These are phyloP conservation scores for Leptographium radiaticola DNA, from an alignment of 2,329 filamentous ascomycete species.

Conservation along the genomic window DNA sequence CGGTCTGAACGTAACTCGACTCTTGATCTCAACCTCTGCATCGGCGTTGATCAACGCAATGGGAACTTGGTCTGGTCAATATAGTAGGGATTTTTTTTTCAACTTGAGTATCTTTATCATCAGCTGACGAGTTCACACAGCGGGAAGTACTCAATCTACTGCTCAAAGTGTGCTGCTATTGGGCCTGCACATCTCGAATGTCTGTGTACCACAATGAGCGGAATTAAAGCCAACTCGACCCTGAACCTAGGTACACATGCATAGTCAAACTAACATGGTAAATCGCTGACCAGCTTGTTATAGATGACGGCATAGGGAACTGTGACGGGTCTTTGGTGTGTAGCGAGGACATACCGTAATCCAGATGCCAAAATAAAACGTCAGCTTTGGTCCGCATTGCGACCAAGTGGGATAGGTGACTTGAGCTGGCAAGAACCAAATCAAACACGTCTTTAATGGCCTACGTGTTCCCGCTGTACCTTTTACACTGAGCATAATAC, in stretches of 20 bases:
- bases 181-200: slow-evolving; percentile 5
- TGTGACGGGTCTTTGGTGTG: neutral
- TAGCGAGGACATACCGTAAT: neutral
- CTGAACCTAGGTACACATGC: slow-evolving; percentile 8
- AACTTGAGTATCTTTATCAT: neutral
- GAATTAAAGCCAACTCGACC: slow-evolving; percentile 3
- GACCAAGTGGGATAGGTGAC: no score
- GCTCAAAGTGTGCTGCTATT: slow-evolving; percentile 4
- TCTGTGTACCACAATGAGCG: slow-evolving; percentile 4
- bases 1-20: neutral
- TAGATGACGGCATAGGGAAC: neutral
- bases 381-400: no score
- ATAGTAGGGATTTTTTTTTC: slow-evolving; percentile 2
- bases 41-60: slow-evolving; percentile 9
- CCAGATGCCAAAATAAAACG: neutral
- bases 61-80: slow-evolving; percentile 8
- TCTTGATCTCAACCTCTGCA: slow-evolving; percentile 12
- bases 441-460: no score
- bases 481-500: no score
- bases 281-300: neutral
- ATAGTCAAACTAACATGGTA: neutral
- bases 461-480: no score
- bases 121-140: neutral
- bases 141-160: slow-evolving; percentile 12
- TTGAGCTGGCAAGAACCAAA: no score